Evolutionary conservation across 805 yeast genomes (phyloP).

Genomic region (Lipomyces spencermartinsiae): DNA sequence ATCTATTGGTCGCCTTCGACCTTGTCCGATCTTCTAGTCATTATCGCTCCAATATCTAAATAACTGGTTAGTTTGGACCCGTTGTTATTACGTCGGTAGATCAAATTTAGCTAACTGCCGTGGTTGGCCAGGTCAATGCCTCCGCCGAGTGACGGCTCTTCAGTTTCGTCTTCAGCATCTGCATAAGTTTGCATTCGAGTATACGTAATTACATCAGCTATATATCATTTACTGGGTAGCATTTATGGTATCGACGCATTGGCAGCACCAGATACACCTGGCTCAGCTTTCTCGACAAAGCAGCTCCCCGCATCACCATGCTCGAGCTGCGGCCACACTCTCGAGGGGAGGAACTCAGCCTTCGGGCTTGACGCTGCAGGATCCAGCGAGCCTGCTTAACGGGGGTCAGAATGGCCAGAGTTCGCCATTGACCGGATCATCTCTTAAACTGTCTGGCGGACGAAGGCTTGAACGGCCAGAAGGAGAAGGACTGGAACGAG

Average conservation of each 20-base stretch:
- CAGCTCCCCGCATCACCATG: constrained; percentile 77
- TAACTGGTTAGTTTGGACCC: background rate
- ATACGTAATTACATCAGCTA: background rate
- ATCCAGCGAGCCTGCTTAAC: constrained; percentile 31
- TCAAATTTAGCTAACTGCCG: background rate
- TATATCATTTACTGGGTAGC: background rate
- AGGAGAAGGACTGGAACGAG: constrained; percentile 40
- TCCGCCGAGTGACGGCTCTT: background rate
- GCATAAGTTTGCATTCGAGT: background rate
- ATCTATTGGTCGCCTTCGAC: background rate
- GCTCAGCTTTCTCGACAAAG: constrained; percentile 73
- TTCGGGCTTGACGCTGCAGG: constrained; percentile 34
- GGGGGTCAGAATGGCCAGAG: constrained; percentile 38
- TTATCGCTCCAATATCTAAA: background rate
- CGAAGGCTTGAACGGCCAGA: constrained; percentile 44
- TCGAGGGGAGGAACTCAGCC: constrained; percentile 53
- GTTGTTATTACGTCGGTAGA: background rate
- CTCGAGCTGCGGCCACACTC: constrained; percentile 77
- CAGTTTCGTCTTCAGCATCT: background rate
- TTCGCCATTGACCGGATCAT: constrained; percentile 34
- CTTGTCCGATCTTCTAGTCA: background rate
- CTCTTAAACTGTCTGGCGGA: background rate
- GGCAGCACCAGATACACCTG: constrained; percentile 83
- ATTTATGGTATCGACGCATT: constrained; percentile 44
- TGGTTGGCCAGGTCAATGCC: background rate